A percentile compares a stretch with the other conserved stretches of the same genome.
These are phyloP conservation scores for Aspergillus japonicus DNA, from an alignment of 2,329 filamentous ascomycete genomes.

Conservation along the genomic window DNA sequence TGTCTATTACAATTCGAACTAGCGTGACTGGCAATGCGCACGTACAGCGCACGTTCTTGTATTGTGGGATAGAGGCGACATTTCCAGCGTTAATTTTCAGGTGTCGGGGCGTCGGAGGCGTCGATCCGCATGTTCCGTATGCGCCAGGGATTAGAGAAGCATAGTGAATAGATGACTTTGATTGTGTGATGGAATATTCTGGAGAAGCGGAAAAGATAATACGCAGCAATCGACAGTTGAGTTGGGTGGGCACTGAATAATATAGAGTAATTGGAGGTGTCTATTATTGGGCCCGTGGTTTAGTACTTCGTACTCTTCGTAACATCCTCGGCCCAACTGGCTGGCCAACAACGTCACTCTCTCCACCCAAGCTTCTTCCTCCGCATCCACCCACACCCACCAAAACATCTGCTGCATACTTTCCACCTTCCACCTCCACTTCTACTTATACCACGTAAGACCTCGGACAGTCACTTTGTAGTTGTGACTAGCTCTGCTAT, in stretches of 20 bases:
- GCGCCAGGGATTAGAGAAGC: too few relatives aligned
- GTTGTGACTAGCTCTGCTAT: neutral
- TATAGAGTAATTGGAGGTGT: neutral
- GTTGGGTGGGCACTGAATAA: neutral
- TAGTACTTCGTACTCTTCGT: neutral
- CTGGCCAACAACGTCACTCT: slow-evolving; percentile 19
- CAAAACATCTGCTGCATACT: too few relatives aligned
- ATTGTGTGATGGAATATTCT: neutral
- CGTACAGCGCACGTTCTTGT: neutral
- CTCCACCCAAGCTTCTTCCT: slow-evolving; percentile 11
- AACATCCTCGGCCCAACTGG: slow-evolving; percentile 6
- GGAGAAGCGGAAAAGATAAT: neutral
- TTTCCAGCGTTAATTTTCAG: neutral
- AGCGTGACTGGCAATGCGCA: neutral
- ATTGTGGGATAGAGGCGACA: neutral
- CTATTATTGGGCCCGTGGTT: neutral
- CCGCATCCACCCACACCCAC: neutral
- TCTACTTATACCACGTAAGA: slow-evolving; percentile 4
- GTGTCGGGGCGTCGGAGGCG: neutral
- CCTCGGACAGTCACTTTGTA: neutral
- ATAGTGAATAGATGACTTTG: neutral
- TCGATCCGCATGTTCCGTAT: neutral
- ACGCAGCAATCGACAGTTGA: neutral
- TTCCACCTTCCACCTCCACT: neutral
- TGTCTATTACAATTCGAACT: neutral